Percentiles rank a stretch among this genome's conserved stretches.
Conservation (phyloP, 2,329 filamentous ascomycete genomes). For the Aspergillus floridensis region DNA sequence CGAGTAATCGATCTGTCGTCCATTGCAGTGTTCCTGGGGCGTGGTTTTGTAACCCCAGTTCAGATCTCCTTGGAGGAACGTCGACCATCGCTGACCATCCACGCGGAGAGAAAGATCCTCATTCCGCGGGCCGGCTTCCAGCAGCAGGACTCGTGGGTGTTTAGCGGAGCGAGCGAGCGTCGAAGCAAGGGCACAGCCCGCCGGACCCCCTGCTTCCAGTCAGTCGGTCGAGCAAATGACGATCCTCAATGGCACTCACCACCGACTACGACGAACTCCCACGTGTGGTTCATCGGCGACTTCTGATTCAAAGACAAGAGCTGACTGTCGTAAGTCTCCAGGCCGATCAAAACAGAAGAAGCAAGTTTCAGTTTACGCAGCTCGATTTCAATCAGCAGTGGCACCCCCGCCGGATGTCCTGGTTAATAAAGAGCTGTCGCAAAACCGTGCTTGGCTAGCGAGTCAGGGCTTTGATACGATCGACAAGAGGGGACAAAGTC, state of each 20-base stretch:
- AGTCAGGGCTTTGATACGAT: neutral
- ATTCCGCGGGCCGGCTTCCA: conserved; percentile 59
- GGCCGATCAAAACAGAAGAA: neutral
- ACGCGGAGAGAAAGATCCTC: conserved; percentile 49
- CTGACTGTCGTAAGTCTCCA: neutral
- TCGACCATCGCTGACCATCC: conserved; percentile 56
- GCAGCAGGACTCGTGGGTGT: conserved; percentile 55
- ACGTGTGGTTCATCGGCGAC: neutral
- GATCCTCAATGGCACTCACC: neutral
- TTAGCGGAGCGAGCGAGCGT: conserved; percentile 49
- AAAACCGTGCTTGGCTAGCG: neutral
- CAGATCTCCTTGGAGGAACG: conserved; percentile 50
- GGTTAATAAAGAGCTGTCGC: neutral
- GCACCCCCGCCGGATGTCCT: neutral
- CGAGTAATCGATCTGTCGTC: conserved; percentile 49
- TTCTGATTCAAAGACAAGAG: neutral
- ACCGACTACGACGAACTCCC: conserved; percentile 8
- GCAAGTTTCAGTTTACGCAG: neutral
- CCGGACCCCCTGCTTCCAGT: conserved; percentile 53
- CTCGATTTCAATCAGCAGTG: neutral
- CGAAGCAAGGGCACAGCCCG: conserved; percentile 57
- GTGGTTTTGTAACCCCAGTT: conserved; percentile 55
- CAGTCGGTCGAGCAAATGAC: neutral
- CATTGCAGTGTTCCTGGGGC: conserved; percentile 46
- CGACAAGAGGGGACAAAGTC: neutral